phyloP scores from a whole-genome alignment of 352 stramenopile genomes.

The Globisporangium cylindrosporum region DNA sequence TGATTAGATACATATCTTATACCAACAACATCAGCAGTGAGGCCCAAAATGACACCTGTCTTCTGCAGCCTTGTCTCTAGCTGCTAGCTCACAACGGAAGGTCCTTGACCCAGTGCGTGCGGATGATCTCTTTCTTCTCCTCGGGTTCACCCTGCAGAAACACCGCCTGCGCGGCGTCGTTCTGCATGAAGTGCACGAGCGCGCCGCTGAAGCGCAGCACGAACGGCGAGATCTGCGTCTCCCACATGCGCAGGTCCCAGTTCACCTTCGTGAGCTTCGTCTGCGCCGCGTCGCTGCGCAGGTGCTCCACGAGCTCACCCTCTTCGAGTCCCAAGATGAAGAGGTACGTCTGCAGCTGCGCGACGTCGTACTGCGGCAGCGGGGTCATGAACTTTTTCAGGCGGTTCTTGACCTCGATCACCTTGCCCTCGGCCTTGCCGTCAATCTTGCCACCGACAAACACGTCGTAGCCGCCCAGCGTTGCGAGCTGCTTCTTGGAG shows the following conservation, averaged over 20 bases:
- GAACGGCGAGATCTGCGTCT: constrained; percentile 59
- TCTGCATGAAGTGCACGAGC: constrained; percentile 73
- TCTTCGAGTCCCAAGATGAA: constrained; percentile 67
- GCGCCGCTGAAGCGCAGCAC: constrained; percentile 67
- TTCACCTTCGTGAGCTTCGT: constrained; percentile 70
- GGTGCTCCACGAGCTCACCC: constrained; percentile 79
- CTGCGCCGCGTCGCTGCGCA: constrained; percentile 48
- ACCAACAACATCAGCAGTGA: neutral
- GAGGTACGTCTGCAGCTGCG: constrained; percentile 83
- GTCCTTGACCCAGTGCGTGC: constrained; percentile 55
- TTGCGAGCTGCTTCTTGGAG: constrained; percentile 63
- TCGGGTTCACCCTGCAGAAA: constrained; percentile 41
- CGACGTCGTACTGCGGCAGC: constrained; percentile 76
- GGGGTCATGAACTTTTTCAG: constrained; percentile 66
- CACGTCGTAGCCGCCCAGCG: constrained; percentile 45
- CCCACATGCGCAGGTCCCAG: constrained; percentile 69
- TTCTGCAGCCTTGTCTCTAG: neutral
- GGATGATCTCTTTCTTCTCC: constrained; percentile 72
- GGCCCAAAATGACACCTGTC: neutral
- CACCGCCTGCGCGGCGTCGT: constrained; percentile 44
- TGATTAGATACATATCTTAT: neutral
- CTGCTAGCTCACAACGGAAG: neutral
- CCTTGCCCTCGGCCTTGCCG: constrained; percentile 64
- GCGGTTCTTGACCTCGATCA: constrained; percentile 87
- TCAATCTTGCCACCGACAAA: constrained; percentile 85